Evolutionary conservation across 2,329 filamentous ascomycete species (phyloP), one percentile per base, ranked within the genome.

Genomic region (Alternaria brassicicola): DNA sequence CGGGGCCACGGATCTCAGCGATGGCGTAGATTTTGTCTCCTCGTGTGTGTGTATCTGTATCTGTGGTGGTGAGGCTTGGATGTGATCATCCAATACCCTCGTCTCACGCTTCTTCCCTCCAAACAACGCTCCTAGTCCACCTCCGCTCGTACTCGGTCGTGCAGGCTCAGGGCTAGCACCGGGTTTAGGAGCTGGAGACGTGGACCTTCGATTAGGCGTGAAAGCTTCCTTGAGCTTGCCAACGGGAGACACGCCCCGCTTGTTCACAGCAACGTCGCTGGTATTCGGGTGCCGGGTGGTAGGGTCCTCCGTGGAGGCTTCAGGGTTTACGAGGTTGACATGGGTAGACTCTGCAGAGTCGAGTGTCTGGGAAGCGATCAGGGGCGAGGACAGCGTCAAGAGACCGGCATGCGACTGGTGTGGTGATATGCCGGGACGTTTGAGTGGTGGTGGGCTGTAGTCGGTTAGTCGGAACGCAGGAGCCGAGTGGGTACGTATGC

Each of bases 201-300:
- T 71, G 13, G 69, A 62, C 45, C 70, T 67, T 48, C 68, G 66
- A 8, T 65, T 68, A 15, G 74, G 76, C 57, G 80, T 85, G 69
- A 95, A 92, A 12, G 89, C 89, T 71, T 89, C 88, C 74, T 86
- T 89, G 61, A 94, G 81, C 70, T 88, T 91, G 70, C 87, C 86
- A 50, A 85, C 87, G 10, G 90, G 89, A 9, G 92, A 93, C 19
- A 85, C 82, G 23, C 87, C 87, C 59, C 89, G 85, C 65, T 84
- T 84, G 61, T 80, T 67, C 15, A 69, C 58, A 52, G 69, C 52
- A 39, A 71, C 57, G 66, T 74, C 72, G 59, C 74, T 64, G 50
- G 75, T 76, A 46, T 68, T 71, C 39, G 77, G 62, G 72, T 75
- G 63, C 26, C 51, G 72, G 36, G 67, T 63, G 62, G 71, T 66